Conservation (phyloP, 1,139 yeast species). For the Arxiozyma slooffiae region DNA sequence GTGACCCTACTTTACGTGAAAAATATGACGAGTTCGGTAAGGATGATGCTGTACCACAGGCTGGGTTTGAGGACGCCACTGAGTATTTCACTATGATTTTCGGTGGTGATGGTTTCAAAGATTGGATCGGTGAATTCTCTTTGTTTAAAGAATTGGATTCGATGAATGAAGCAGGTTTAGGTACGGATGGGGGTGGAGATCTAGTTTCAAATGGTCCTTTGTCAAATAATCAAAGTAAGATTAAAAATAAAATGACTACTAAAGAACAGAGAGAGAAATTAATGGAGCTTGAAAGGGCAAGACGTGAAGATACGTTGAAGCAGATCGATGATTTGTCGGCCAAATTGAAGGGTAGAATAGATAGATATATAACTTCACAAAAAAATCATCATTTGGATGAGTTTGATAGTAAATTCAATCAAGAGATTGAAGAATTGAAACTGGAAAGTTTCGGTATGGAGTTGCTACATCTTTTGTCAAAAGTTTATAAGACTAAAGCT, state of each 20-base stretch:
- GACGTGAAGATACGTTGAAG: conserved; percentile 43
- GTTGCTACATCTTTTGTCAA: conserved; percentile 60
- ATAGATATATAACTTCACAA: conserved; percentile 27
- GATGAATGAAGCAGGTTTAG: conserved; percentile 42
- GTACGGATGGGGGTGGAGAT: conserved; percentile 15
- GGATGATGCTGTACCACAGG: conserved; percentile 56
- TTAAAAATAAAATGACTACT: conserved; percentile 32
- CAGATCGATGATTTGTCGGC: conserved; percentile 46
- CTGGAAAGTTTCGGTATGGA: conserved; percentile 78
- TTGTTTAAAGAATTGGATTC: conserved; percentile 51
- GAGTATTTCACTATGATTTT: conserved; percentile 62
- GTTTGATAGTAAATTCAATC: conserved; percentile 37
- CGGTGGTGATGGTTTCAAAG: conserved; percentile 69
- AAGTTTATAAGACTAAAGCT: conserved; percentile 54
- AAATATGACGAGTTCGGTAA: conserved; percentile 60
- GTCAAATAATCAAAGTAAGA: conserved; percentile 17
- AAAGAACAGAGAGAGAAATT: conserved; percentile 49
- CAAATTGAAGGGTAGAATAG: conserved; percentile 39
- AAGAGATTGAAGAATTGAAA: conserved; percentile 61
- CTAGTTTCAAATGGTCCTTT: conserved; percentile 4
- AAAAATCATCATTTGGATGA: conserved; percentile 31
- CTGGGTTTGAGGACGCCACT: conserved; percentile 62
- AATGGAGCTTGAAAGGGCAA: conserved; percentile 43
- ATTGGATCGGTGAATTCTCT: conserved; percentile 68
- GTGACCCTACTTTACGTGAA: conserved; percentile 49